Evolutionary conservation across 2,329 filamentous ascomycete species (phyloP), one percentile per base, ranked within the genome.

Genomic region (Phyllosticta capitalensis): DNA sequence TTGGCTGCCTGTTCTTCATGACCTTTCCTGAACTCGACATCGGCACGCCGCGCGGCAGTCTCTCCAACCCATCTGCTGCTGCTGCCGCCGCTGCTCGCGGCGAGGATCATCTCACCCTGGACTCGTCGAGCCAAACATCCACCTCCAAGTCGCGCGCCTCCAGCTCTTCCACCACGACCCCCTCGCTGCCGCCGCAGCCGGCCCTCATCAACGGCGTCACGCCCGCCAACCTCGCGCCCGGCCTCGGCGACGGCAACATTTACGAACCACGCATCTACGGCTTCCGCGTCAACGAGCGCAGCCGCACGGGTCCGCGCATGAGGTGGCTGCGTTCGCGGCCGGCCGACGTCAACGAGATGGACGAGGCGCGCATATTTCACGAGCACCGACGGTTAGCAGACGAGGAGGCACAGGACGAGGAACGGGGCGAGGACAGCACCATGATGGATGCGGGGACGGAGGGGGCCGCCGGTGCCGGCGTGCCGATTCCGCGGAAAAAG

Each of bases 241-340:
- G 91, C 1, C 80, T 99, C 2, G 94, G 94, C 10, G 78, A 78
- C 54, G 84, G 85, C 61, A 90, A 86, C 72, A 90, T 96, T 67
- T 97, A 97, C 75, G 90, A 96, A 71, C 91, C 94, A 61, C 88
- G 87, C 65, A 97, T 99, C 71, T 99, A 97, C 75, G 94, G 94
- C 26, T 99, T 99, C 78, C 84, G 88, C 63, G 94, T 99, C 21
- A 92, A 89, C 19, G 94, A 97, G 74, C 81, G 92, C 61, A 90
- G 94, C 50, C 85, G 89, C 65, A 91, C 89, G 22, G 94, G 94
- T 0, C 94, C 94, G 12, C 83, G 94, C 62, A 99, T 99, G 94
- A 91, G 92, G 71, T 99, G 94, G 94, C 78, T 99, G 67, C 85
- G 94, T 65, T 86, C 88, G 74, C 88, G 91, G 70, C 94, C 94